Evolutionary conservation across 352 stramenopile species (phyloP).

Genomic region (Saprolegnia parasitica): DNA sequence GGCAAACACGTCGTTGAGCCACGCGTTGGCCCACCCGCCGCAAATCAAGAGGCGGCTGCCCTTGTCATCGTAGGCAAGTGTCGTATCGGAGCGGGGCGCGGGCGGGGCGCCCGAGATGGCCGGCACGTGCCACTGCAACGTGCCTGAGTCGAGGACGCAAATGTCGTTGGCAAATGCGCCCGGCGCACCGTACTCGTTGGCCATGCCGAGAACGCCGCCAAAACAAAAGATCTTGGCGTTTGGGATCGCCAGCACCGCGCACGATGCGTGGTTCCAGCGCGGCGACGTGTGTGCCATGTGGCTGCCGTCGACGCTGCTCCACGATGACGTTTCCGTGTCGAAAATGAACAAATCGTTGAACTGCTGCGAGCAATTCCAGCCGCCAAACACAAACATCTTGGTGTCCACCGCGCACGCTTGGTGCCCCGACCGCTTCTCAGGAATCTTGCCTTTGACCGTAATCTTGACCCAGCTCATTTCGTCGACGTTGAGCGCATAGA

Average conservation of each 20-base stretch:
- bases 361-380: conserved; percentile 92
- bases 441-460: conserved; percentile 75
- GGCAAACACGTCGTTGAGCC: conserved; percentile 88
- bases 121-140: conserved; percentile 82
- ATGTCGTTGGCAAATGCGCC: conserved; percentile 88
- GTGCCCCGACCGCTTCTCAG: conserved; percentile 90
- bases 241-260: conserved; percentile 91
- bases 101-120: conserved; percentile 77
- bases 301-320: conserved; percentile 71
- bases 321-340: conserved; percentile 81
- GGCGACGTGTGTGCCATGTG: conserved; percentile 70
- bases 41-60: conserved; percentile 90
- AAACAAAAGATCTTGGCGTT: conserved; percentile 96
- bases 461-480: conserved; percentile 85
- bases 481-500: conserved; percentile 86
- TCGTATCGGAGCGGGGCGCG: conserved; percentile 86
- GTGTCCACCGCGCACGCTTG: conserved; percentile 87
- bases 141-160: conserved; percentile 90
- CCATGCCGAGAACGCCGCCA: conserved; percentile 90
- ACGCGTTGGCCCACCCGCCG: conserved; percentile 94
- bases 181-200: conserved; percentile 80
- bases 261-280: conserved; percentile 94
- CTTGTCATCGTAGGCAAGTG: conserved; percentile 92
- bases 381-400: conserved; percentile 90
- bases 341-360: conserved; percentile 95